Base-by-base conservation (phyloP, 2,329 filamentous ascomycete genomes). In the Pseudocercospora fijiensis region DNA sequence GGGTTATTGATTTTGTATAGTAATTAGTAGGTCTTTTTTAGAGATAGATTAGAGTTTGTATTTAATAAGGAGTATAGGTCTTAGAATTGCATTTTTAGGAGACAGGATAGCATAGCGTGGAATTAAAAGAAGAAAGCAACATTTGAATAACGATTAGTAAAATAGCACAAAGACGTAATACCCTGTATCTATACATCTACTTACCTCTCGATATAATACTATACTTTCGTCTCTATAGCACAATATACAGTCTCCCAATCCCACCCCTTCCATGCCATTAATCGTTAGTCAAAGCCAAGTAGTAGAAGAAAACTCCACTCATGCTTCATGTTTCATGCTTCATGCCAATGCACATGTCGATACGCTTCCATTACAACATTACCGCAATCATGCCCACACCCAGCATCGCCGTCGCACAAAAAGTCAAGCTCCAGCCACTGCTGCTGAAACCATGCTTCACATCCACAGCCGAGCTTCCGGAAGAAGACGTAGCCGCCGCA, bases 311-410 rank as follows among this genome's bases (percentile, higher is more conserved):
- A 47, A 47, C 43, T 47, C 43, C 43, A 20, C 22, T 22, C 43
- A 24, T 47, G 43, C 43, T 37, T 47, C 43, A 45, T 45, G 30
- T 13, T 37, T 47, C 43, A 52, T 52, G 49, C 49, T 24, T 52
- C 49, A n/a, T 52, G 20, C 24, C 49, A 22, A 52, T 27, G 20
- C 20, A n/a, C 9, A 5, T 6, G 10, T 47, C 6, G 10, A 9
- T n/a, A 11, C 9, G 6, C 41, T 9, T n/a, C 6, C 41, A 56
- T 24, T 56, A 56, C 52, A 56, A 56, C 52, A 37, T 56, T 20
- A 56, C 52, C 20, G 52, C 52, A 37, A 56, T 56, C 27, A 56
- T 56, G 27, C 52, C 52, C 52, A 56, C 52, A 24, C 52, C 52
- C 27, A 56, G 24, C 52, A 56, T 56, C 27, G 27, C 52, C 28